These are phyloP conservation scores for Chaetomium cochliodes DNA, from an alignment of 495 filamentous ascomycete genomes.

Conservation along the genomic window DNA sequence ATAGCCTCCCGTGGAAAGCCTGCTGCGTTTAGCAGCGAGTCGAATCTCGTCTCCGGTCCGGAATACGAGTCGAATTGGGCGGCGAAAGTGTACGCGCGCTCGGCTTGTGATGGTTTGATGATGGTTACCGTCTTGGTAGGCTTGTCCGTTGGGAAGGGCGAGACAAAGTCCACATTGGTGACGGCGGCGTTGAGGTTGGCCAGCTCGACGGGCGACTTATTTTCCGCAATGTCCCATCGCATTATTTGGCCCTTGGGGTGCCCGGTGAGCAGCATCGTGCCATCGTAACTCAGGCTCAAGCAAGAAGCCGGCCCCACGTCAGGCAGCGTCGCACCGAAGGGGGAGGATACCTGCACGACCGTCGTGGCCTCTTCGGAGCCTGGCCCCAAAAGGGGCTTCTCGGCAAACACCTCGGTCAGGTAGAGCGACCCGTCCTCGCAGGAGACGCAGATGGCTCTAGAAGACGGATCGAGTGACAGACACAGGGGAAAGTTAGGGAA, in stretches of 20 bases:
- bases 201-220: constrained; percentile 62
- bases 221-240: constrained; percentile 62
- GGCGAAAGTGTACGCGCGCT: constrained; percentile 65
- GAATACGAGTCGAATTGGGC: constrained; percentile 56
- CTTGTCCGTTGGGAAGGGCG: constrained; percentile 53
- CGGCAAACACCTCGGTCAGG: constrained; percentile 69
- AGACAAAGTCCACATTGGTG: constrained; percentile 71
- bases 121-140: constrained; percentile 59
- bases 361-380: constrained; percentile 51
- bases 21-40: constrained; percentile 39
- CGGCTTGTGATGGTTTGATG: constrained; percentile 69
- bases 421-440: constrained; percentile 83
- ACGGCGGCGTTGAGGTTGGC: constrained; percentile 72
- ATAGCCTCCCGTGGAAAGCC: constrained; percentile 39
- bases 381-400: constrained; percentile 57
- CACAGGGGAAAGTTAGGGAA: constrained; percentile 69
- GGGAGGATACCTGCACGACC: constrained; percentile 55
- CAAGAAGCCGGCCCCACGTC: constrained; percentile 62
- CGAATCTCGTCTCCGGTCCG: constrained; percentile 39
- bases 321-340: constrained; percentile 61
- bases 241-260: constrained; percentile 76
- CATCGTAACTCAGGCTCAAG: constrained; percentile 72
- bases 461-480: constrained; percentile 75
- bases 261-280: constrained; percentile 76
- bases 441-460: constrained; percentile 77